Evolutionary conservation across 2,329 filamentous ascomycete species (phyloP).

Genomic region (Clarireedia paspali): DNA sequence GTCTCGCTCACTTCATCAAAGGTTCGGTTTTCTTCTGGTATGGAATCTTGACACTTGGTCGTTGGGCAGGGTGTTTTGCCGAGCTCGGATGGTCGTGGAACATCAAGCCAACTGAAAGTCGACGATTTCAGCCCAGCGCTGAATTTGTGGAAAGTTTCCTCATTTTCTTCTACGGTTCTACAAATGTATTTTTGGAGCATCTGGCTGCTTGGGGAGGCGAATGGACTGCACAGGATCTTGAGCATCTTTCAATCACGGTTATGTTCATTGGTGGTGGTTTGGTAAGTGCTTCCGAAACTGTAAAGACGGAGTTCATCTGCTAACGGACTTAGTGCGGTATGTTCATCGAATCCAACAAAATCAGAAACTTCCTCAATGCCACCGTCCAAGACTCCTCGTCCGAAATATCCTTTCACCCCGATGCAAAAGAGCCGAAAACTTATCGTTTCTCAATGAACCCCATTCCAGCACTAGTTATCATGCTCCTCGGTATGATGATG

Average conservation of each 20-base stretch:
- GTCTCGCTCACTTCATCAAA: slow-evolving; percentile 89
- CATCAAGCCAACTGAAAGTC: slow-evolving; percentile 47
- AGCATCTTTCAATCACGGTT: slow-evolving; percentile 87
- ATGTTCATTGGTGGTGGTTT: slow-evolving; percentile 90
- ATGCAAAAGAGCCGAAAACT: slow-evolving; percentile 48
- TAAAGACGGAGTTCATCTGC: not conserved
- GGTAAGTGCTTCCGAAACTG: slow-evolving; percentile 41
- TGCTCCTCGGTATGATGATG: slow-evolving; percentile 92
- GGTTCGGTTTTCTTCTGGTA: slow-evolving; percentile 94
- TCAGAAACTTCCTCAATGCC: slow-evolving; percentile 61
- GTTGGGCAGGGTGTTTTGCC: slow-evolving; percentile 85
- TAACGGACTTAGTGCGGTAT: slow-evolving; percentile 59
- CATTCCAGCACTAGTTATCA: slow-evolving; percentile 76
- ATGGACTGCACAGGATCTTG: slow-evolving; percentile 75
- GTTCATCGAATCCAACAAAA: slow-evolving; percentile 67
- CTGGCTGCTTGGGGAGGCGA: slow-evolving; percentile 61
- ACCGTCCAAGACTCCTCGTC: slow-evolving; percentile 9
- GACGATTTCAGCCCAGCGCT: slow-evolving; percentile 60
- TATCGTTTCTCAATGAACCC: slow-evolving; percentile 80
- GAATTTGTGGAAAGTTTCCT: slow-evolving; percentile 87
- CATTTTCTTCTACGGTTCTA: slow-evolving; percentile 83
- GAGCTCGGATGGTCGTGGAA: slow-evolving; percentile 97
- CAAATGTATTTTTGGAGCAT: slow-evolving; percentile 90
- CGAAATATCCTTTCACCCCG: slow-evolving; percentile 33
- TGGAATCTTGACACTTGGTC: slow-evolving; percentile 75